A percentile compares a stretch with the other conserved stretches of the same genome.
phyloP scores from a whole-genome alignment of 192 early-diverging fungal species.

The Umbelopsis vinacea region DNA sequence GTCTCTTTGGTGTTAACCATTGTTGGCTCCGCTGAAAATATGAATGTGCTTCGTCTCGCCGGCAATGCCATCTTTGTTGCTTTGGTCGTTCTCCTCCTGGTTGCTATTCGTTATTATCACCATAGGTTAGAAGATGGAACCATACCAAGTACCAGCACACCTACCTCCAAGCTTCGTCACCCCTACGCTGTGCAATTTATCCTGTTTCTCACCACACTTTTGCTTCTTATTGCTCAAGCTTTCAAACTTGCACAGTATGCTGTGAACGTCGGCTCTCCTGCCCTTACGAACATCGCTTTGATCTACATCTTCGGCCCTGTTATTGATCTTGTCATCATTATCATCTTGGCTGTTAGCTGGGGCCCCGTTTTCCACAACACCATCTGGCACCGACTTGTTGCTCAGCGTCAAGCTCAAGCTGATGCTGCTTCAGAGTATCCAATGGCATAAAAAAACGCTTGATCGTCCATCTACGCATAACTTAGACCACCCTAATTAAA shows the following conservation, averaged over 20 bases:
- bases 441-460: neutral
- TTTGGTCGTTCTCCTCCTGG: neutral
- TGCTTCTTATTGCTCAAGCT: conserved; percentile 4
- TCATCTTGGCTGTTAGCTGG: conserved; percentile 12
- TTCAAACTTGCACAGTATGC: conserved; percentile 22
- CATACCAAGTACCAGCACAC: neutral
- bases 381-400: neutral
- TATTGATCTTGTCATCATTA: conserved; percentile 4
- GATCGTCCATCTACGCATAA: too few relatives aligned
- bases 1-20: conserved; percentile 1
- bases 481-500: too few relatives aligned
- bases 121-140: neutral
- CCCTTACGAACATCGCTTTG: conserved; percentile 1
- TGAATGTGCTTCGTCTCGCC: neutral
- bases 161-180: neutral
- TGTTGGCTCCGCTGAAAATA: neutral
- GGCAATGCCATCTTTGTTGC: neutral
- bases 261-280: neutral
- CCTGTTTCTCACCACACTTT: neutral
- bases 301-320: conserved; percentile 19
- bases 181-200: neutral
- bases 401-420: neutral
- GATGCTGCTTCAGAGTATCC: neutral
- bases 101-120: neutral
- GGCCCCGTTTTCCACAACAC: conserved; percentile 14